These are phyloP conservation scores for Tephrocybe sp. DNA, from an alignment of 768 basidiomycete genomes.

Conservation along the genomic window DNA sequence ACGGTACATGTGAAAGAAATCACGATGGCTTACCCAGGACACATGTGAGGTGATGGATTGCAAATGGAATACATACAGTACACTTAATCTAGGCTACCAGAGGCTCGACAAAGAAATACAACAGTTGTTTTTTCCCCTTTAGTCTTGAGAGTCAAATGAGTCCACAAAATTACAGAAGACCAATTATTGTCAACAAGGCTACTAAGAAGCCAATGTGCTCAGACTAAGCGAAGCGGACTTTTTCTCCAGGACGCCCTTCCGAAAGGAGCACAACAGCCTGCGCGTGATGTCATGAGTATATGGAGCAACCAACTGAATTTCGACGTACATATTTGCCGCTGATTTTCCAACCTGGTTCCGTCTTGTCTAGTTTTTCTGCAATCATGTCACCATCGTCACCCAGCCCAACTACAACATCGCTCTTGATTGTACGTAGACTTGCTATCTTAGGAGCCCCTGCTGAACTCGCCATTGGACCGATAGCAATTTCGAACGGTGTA, in stretches of 20 bases:
- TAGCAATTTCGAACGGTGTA: conserved; percentile 87
- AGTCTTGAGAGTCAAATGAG: too few species aligned
- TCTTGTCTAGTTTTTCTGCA: conserved; percentile 78
- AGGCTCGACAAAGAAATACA: too few species aligned
- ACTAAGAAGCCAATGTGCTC: too few species aligned
- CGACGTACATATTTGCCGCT: conserved; percentile 89
- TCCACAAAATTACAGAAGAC: not conserved
- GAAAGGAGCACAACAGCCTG: conserved; percentile 87
- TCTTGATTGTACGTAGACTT: conserved; percentile 90
- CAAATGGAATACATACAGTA: too few species aligned
- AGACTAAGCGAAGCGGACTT: conserved; percentile 69
- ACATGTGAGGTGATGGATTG: too few species aligned
- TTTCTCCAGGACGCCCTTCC: conserved; percentile 86
- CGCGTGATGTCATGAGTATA: conserved; percentile 1
- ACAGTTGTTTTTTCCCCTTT: too few species aligned
- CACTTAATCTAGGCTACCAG: too few species aligned
- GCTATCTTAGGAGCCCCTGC: conserved; percentile 86
- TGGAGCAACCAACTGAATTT: not conserved
- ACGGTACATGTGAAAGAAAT: too few species aligned
- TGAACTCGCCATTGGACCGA: conserved; percentile 88
- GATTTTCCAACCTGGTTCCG: conserved; percentile 95
- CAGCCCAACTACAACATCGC: conserved; percentile 90
- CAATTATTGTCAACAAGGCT: too few species aligned
- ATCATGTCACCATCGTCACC: conserved; percentile 63
- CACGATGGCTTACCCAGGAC: too few species aligned